phyloP scores from a whole-genome alignment of 305 asterid species.

The Fraxinus greggii region DNA sequence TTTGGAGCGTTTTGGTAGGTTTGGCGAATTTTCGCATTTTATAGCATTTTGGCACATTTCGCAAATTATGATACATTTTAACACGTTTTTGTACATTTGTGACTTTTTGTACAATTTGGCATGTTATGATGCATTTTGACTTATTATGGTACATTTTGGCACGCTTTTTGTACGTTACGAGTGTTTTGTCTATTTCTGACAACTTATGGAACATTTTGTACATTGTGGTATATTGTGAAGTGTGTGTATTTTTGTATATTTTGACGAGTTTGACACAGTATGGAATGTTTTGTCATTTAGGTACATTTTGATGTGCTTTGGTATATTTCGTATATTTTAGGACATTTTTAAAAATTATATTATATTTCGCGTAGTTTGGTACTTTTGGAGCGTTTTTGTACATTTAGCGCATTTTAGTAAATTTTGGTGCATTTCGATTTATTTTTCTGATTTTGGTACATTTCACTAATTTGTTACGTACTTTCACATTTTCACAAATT shows the following conservation, averaged over 20 bases:
- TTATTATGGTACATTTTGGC: not conserved
- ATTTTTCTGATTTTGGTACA: no score
- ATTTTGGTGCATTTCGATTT: no score
- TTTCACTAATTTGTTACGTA: no score
- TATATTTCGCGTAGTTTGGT: not conserved
- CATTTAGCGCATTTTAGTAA: no score
- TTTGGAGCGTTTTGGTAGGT: no score
- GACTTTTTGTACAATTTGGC: not conserved
- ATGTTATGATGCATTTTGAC: no score
- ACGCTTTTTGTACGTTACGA: not conserved
- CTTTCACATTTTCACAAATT: no score
- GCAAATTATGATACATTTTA: no score
- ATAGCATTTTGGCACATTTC: no score
- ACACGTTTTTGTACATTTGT: not conserved
- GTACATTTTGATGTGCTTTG: not conserved
- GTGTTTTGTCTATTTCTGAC: not conserved
- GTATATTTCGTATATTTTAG: not conserved
- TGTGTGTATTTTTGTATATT: not conserved
- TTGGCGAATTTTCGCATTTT: no score
- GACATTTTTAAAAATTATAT: no score
- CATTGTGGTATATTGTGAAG: not conserved
- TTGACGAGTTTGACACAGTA: not conserved
- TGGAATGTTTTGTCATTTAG: not conserved
- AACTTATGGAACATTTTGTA: not conserved
- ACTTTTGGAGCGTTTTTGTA: not conserved